Evolutionary conservation across 495 filamentous ascomycete genomes (phyloP), one percentile per base, ranked within the genome.

Genomic region (Cercophora newfieldiana): DNA sequence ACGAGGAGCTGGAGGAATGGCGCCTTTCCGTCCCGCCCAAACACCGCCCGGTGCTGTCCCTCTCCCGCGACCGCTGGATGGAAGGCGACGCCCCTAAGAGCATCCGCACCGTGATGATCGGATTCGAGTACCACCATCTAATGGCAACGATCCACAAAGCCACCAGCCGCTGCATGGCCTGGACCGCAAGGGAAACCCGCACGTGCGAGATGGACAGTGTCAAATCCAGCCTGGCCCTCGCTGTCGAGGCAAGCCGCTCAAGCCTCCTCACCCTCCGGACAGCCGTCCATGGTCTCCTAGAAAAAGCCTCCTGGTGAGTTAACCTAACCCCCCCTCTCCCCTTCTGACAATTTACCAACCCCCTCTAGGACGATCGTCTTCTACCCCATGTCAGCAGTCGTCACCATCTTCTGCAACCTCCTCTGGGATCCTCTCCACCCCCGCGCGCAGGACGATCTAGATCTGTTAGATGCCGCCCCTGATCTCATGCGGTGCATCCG

Each of bases 1-100:
- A 86, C 66, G 81, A 83, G 29, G 77, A 82, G 47, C 71, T 86
- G 3, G 83, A 86, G 51, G 65, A 72, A 28, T 86, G 83, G 83
- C 74, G 82, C 1, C 37, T 81, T 0, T 81, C 82, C 0, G 70
- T 85, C 2, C 82, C 83, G 1, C 65, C 67, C 3, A 50, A 72
- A 29, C 81, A 78, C 73, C 71, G 82, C 10, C 83, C 82, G 1
- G 76, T 76, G 0, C 65, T 85, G 30, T 82, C 82, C 2, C 74
- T 82, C 26, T 74, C 76, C 0, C 65, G 76, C 3, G 72, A 79
- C 37, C 37, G 59, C 50, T 14, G 47, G 50, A 47, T 28, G 16
- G 60, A 33, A 48, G 4, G 19, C 18, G 51, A 68, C 30, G 29
- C 22, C 33, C 28, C 49, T 29, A 59, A 68, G 21, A 77, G 71